Evolutionary conservation across 2,329 filamentous ascomycete species (phyloP), one percentile per base, ranked within the genome.

Genomic region (Fusarium luffae): DNA sequence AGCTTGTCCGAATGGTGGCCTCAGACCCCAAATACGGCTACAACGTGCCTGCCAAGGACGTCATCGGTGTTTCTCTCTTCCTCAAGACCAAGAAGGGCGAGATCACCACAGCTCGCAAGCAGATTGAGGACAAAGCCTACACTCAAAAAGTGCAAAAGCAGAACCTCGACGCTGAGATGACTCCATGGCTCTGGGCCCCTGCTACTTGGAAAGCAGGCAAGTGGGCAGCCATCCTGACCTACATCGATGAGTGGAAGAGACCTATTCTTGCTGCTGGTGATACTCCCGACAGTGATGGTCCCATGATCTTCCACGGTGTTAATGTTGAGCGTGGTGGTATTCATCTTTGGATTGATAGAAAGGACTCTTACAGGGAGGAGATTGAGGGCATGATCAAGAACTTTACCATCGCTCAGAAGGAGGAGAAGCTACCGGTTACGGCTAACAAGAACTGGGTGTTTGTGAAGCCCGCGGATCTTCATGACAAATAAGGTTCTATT

Each of bases 361-460:
- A 77, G 57, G 73, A 79, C 25, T 74, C 74, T 34, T 77, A 77
- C 51, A 75, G 77, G 64, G 71, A 77, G 61, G 59, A 80, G 62
- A 74, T 83, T 44, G 66, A 79, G 27, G 73, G 67, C 27, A 80
- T 83, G 81, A 81, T 80, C n/a, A 63, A 63, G 47, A 71, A 81
- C 5, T 77, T 74, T 52, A 72, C 78, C 5, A 72, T 70, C 23
- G 76, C 68, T 4, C 82, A 83, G 71, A 70, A 70, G 52, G 71
- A 74, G 57, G 76, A 80, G 46, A 78, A 78, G 2, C 60, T 79
- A 11, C 73, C 76, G 2, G 81, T 82, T 4, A 83, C 81, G 16
- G 82, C 80, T 3, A 74, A 83, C 59, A 82, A 82, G 77, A 83
- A 83, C 72, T 84, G 82, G 82, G 77, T 84, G 5, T 74, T 79